A percentile compares a stretch with the other conserved stretches of the same genome.
phyloP scores from a whole-genome alignment of 805 yeast species.

The Candida awuae region DNA sequence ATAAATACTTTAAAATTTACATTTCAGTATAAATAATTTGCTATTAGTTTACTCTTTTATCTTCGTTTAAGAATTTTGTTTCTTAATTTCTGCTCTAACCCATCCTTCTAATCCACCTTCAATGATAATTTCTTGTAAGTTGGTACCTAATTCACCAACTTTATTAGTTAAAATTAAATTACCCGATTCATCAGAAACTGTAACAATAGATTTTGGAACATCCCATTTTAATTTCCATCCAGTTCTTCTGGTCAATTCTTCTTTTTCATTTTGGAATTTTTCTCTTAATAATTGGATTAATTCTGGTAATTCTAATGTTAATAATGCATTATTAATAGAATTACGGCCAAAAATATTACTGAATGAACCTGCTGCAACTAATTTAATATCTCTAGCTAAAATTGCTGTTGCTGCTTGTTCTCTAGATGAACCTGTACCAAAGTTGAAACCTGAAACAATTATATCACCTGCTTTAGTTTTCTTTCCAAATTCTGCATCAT shows the following conservation, averaged over 20 bases:
- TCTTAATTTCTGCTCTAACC: slow-evolving; percentile 69
- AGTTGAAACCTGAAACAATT: slow-evolving; percentile 85
- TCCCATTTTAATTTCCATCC: slow-evolving; percentile 93
- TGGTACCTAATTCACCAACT: slow-evolving; percentile 93
- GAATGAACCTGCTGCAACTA: slow-evolving; percentile 95
- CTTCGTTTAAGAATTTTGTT: slow-evolving; percentile 13
- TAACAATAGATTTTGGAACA: slow-evolving; percentile 74
- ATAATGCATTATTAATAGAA: slow-evolving; percentile 90
- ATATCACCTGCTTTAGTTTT: slow-evolving; percentile 83
- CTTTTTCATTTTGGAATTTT: slow-evolving; percentile 40
- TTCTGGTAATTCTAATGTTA: slow-evolving; percentile 89
- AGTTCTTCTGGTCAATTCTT: slow-evolving; percentile 84
- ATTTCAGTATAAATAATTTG: not conserved
- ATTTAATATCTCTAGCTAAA: slow-evolving; percentile 83
- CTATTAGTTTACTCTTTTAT: too few species aligned
- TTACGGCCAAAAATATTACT: slow-evolving; percentile 95
- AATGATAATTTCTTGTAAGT: slow-evolving; percentile 92
- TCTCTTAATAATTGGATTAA: slow-evolving; percentile 71
- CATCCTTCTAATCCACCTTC: slow-evolving; percentile 98
- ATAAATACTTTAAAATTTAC: not conserved
- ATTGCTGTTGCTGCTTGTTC: slow-evolving; percentile 99
- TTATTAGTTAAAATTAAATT: slow-evolving; percentile 66
- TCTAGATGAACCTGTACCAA: slow-evolving; percentile 97
- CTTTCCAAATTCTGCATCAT: slow-evolving; percentile 77
- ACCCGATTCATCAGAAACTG: slow-evolving; percentile 60